Conservation (phyloP, 2,329 filamentous ascomycete genomes). For the Fusarium chaquense region DNA sequence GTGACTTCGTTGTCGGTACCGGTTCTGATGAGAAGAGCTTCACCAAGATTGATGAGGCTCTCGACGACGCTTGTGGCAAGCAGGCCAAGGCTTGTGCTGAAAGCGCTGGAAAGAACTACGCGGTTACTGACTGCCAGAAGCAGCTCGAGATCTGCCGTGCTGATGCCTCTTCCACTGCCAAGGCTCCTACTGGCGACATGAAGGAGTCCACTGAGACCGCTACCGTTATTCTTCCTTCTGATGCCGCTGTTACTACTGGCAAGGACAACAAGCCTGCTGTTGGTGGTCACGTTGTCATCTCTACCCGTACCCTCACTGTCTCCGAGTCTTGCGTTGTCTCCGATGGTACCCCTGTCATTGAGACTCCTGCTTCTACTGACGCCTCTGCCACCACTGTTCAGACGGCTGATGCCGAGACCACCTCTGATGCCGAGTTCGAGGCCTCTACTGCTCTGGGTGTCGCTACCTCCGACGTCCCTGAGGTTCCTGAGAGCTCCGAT, state of each 20-base stretch:
- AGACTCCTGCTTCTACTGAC: conserved; percentile 37
- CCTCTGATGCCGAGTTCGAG: conserved; percentile 14
- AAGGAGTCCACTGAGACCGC: conserved; percentile 46
- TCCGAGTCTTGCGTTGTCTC: conserved; percentile 44
- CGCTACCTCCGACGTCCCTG: conserved; percentile 31
- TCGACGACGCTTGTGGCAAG: conserved; percentile 43
- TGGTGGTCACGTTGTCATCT: conserved; percentile 43
- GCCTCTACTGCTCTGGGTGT: conserved; percentile 25
- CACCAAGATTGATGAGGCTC: conserved; percentile 41
- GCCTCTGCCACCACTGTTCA: conserved; percentile 24
- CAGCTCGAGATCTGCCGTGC: conserved; percentile 44
- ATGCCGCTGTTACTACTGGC: conserved; percentile 34
- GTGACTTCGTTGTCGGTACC: conserved; percentile 42
- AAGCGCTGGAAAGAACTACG: conserved; percentile 45
- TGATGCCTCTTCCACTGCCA: conserved; percentile 42
- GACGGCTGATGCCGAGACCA: conserved; percentile 24
- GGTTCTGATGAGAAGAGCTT: conserved; percentile 37
- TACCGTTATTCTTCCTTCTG: conserved; percentile 44
- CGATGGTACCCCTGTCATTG: conserved; percentile 40
- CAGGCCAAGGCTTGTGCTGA: conserved; percentile 44
- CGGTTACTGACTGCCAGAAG: conserved; percentile 42
- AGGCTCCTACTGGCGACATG: conserved; percentile 27
- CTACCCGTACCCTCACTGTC: conserved; percentile 45
- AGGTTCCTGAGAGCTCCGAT: conserved; percentile 7
- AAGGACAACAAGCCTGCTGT: conserved; percentile 35